phyloP scores from a whole-genome alignment of 2,329 filamentous ascomycete genomes.

The Tolypocladium album region DNA sequence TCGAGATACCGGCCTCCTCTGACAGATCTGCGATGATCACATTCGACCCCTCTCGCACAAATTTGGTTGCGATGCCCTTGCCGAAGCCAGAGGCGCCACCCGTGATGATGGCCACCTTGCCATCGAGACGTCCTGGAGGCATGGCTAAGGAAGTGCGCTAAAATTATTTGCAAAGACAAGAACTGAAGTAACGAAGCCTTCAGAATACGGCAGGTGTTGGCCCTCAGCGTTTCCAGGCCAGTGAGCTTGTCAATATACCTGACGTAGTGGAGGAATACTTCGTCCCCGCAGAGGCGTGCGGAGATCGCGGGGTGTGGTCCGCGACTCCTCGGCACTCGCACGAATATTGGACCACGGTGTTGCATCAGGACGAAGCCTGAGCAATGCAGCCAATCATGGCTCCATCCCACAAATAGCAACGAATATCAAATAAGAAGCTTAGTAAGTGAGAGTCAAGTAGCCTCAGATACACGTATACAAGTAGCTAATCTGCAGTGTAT shows the following conservation, averaged over 20 bases:
- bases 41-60: conserved; percentile 46
- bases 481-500: too few relatives aligned
- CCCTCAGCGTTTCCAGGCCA: neutral
- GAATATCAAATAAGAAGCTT: too few relatives aligned
- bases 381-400: neutral
- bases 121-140: conserved; percentile 22
- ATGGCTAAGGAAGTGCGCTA: too few relatives aligned
- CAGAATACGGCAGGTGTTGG: too few relatives aligned
- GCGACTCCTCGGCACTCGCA: too few relatives aligned
- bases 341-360: too few relatives aligned
- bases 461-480: too few relatives aligned
- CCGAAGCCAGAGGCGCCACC: conserved; percentile 55
- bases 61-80: conserved; percentile 48
- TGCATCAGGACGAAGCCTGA: too few relatives aligned
- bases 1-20: conserved; percentile 34
- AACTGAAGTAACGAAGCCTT: neutral
- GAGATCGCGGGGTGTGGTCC: neutral
- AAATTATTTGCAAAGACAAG: neutral
- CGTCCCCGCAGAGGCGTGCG: neutral
- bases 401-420: too few relatives aligned
- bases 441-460: too few relatives aligned
- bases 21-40: conserved; percentile 55
- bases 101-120: conserved; percentile 32
- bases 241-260: neutral
- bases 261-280: neutral